These are phyloP conservation scores for Fusarium agapanthi DNA, from an alignment of 2,329 filamentous ascomycete species.

Conservation along the genomic window DNA sequence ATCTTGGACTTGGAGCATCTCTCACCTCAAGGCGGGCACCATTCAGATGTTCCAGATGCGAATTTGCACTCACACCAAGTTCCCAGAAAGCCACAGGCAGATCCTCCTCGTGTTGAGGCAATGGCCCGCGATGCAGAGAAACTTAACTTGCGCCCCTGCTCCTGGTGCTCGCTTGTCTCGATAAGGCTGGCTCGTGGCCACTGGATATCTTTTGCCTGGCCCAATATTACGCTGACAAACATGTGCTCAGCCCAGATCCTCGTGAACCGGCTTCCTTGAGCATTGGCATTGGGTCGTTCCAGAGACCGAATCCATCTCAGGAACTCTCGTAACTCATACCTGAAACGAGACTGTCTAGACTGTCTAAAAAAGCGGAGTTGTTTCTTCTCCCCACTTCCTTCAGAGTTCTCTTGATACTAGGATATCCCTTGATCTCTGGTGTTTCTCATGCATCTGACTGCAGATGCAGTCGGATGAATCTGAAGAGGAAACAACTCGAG, in stretches of 20 bases:
- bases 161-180: conserved; percentile 14
- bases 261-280: conserved; percentile 33
- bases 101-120: conserved; percentile 38
- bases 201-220: conserved; percentile 10
- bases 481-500: conserved; percentile 19
- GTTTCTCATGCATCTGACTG: conserved; percentile 19
- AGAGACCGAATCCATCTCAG: conserved; percentile 15
- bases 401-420: conserved; percentile 6
- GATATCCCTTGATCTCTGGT: conserved; percentile 36
- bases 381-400: background rate
- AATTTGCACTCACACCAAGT: conserved; percentile 33
- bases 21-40: conserved; percentile 39
- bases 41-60: conserved; percentile 40
- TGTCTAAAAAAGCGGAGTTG: conserved; percentile 20
- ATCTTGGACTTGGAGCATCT: conserved; percentile 14
- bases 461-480: conserved; percentile 7
- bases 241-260: conserved; percentile 11
- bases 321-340: conserved; percentile 28
- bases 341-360: conserved; percentile 38
- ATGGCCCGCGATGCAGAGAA: conserved; percentile 27
- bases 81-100: conserved; percentile 28
- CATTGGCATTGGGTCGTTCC: conserved; percentile 8
- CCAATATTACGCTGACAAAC: conserved; percentile 21
- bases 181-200: conserved; percentile 26
- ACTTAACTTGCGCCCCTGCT: conserved; percentile 9